Base-by-base conservation (phyloP, 306 rosid genomes). In the Vachellia pachyceras region DNA sequence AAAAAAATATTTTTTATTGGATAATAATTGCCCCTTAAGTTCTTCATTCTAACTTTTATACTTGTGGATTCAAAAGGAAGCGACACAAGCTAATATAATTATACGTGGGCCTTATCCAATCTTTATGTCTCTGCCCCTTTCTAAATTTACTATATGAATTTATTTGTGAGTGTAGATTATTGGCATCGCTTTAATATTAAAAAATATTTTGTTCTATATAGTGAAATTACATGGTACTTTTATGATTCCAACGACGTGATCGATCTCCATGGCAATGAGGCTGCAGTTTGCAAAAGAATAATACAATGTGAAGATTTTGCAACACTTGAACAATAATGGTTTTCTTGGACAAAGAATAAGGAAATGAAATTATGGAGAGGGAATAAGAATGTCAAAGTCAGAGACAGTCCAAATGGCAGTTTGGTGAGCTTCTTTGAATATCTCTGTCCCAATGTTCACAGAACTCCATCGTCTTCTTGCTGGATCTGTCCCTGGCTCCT, bases 381-480 rank as follows among this genome's bases (percentile, higher is more conserved):
- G 41, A 40, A 69, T 22, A 22, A 82, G 77, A 39, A 81, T 81
- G 71, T 81, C 80, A 75, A 81, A 75, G 17, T 68, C 76, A 3
- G 14, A 33, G 42, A 81, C 84, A 41, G 80, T 81, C 84, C 84
- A 81, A 42, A 67, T 79, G 50, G 84, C 84, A 40, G 17, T 70
- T 42, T 81, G 76, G 4, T 75, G 14, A 40, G 75, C 69, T n/a
- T 75, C 80, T 75, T 75, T 81, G 80, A 75, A 81, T 7, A 81
- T 81, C 42, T 81, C 80, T 52, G 84, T 81, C 57, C 84, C 84
- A 13, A 75, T 68, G 69, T 81, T 79, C 29, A 81, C 52, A 29
- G 84, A 75, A 0, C 33, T 67, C 80, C 84, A 81, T 54, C 44
- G 63, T 61, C 80, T 81, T 75, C 64, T 75, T 12, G 80, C 80